Percentiles rank a stretch among this genome's conserved stretches.
Evolutionary conservation across 2,329 filamentous ascomycete genomes (phyloP).

Genomic region (Cadophora luteo-olivacea): DNA sequence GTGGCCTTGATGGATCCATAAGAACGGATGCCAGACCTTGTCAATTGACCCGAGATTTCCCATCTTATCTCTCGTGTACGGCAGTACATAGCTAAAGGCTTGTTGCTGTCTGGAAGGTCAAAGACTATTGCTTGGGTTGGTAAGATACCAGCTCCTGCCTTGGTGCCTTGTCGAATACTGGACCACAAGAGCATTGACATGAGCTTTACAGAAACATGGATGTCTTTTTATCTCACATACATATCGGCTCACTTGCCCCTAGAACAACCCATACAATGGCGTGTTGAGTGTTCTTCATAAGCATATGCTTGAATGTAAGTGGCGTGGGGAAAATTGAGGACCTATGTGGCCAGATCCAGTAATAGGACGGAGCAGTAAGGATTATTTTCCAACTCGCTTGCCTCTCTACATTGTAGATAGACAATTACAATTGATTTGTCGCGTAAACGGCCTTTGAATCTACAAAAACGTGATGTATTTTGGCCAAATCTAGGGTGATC

Average conservation of each 20-base stretch:
- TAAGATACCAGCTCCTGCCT: slow-evolving; percentile 33
- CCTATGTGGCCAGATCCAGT: slow-evolving; percentile 37
- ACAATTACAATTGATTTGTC: not conserved
- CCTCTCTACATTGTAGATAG: not conserved
- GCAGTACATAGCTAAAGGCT: not conserved
- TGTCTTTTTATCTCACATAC: slow-evolving; percentile 24
- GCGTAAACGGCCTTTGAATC: not conserved
- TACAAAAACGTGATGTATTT: not conserved
- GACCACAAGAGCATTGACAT: slow-evolving; percentile 31
- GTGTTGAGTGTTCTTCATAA: slow-evolving; percentile 60
- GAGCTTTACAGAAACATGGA: slow-evolving; percentile 31
- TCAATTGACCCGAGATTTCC: not conserved
- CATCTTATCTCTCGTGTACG: not conserved
- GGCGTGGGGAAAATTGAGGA: not conserved
- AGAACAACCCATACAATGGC: slow-evolving; percentile 66
- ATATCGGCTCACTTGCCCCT: slow-evolving; percentile 61
- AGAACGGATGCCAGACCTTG: not conserved
- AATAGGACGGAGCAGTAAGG: slow-evolving; percentile 51
- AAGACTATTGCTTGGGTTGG: not conserved
- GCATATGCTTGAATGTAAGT: not conserved
- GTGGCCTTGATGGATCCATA: not conserved
- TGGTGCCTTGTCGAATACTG: slow-evolving; percentile 26
- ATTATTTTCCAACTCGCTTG: not conserved
- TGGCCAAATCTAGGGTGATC: no score
- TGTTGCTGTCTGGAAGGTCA: not conserved